Percentiles rank a stretch among this genome's conserved stretches.
Evolutionary conservation across 2,329 filamentous ascomycete species (phyloP).

Genomic region (Aspergillus sp.): DNA sequence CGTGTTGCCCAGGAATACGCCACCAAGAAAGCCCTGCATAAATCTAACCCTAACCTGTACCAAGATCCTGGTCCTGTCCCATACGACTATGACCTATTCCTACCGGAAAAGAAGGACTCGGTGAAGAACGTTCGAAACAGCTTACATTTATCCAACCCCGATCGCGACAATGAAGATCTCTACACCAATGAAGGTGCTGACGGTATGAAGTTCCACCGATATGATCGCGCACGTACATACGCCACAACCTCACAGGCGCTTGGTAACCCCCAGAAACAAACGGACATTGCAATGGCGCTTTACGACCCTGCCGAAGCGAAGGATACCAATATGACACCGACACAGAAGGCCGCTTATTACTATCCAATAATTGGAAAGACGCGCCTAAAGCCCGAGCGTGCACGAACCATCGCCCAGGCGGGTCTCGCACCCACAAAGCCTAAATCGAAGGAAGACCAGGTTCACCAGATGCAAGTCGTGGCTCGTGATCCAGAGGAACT

Average conservation of each 20-base stretch:
- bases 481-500: constrained; percentile 52
- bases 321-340: constrained; percentile 22
- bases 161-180: constrained; percentile 53
- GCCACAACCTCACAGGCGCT: constrained; percentile 57
- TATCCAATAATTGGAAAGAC: constrained; percentile 61
- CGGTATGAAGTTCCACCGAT: constrained; percentile 51
- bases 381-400: constrained; percentile 53
- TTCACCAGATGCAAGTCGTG: constrained; percentile 54
- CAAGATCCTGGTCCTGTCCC: constrained; percentile 54
- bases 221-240: constrained; percentile 60
- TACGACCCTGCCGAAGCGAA: constrained; percentile 49
- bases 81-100: constrained; percentile 61
- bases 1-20: constrained; percentile 49
- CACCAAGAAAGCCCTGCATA: constrained; percentile 49
- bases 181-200: constrained; percentile 49
- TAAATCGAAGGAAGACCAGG: constrained; percentile 46
- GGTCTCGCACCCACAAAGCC: constrained; percentile 40
- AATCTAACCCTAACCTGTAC: constrained; percentile 50
- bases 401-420: constrained; percentile 44
- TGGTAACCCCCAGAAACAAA: constrained; percentile 53
- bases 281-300: constrained; percentile 59
- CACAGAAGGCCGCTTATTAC: constrained; percentile 59
- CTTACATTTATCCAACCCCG: constrained; percentile 54
- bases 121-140: constrained; percentile 56
- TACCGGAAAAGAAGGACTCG: constrained; percentile 51